phyloP scores from a whole-genome alignment of 2,329 filamentous ascomycete species.

The Ramularia endophylla region DNA sequence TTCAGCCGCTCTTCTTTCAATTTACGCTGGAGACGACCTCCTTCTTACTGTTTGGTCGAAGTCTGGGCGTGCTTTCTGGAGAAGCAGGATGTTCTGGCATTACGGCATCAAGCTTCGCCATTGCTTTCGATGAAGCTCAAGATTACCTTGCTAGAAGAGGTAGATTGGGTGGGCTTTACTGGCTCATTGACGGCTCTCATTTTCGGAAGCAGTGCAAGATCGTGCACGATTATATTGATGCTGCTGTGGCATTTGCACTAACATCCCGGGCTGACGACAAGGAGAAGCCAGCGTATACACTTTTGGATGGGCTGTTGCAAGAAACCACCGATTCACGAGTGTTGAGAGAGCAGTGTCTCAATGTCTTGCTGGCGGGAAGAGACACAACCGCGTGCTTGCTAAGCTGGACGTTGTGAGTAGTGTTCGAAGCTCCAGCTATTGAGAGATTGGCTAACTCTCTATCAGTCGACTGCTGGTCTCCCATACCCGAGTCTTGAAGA shows the following conservation, averaged over 20 bases:
- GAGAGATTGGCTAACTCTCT: no score
- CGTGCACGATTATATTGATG: slow-evolving; percentile 38
- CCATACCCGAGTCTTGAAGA: no score
- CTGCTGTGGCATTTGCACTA: no score
- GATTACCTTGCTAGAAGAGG: slow-evolving; percentile 2
- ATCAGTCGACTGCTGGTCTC: no score
- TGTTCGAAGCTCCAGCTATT: no score
- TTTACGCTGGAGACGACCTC: slow-evolving; percentile 6
- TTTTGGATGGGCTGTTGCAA: slow-evolving; percentile 51
- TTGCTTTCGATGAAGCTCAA: slow-evolving; percentile 1
- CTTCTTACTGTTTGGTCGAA: slow-evolving; percentile 4
- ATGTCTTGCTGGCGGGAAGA: slow-evolving; percentile 44
- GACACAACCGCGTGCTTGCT: slow-evolving; percentile 47
- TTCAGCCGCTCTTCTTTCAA: slow-evolving; percentile 4
- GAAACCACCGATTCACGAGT: slow-evolving; percentile 36
- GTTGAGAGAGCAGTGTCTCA: slow-evolving; percentile 38
- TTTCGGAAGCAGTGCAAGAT: slow-evolving; percentile 29
- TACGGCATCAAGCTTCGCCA: no score
- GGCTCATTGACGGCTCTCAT: slow-evolving; percentile 2
- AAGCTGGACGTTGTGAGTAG: no score
- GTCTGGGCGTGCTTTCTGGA: slow-evolving; percentile 21
- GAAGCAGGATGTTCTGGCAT: no score
- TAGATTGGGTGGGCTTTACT: slow-evolving; percentile 2
- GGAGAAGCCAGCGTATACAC: slow-evolving; percentile 40
- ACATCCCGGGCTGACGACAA: neutral